Evolutionary conservation across 768 basidiomycete species (phyloP).

Genomic region (Candolleomyces efflorescens): DNA sequence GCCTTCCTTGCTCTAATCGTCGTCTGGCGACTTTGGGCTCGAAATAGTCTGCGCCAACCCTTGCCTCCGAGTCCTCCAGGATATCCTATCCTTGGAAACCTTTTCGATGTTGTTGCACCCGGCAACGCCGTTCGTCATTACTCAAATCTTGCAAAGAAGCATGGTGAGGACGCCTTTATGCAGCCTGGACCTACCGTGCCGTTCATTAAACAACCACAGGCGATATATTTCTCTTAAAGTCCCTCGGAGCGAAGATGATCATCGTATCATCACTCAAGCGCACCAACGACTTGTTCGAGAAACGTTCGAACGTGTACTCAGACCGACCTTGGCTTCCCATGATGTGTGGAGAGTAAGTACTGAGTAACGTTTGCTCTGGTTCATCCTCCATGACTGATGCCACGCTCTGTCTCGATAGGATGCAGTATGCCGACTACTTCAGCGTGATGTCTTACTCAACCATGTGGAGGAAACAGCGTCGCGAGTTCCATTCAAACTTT

Average conservation of each 20-base stretch:
- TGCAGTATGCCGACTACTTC: not conserved
- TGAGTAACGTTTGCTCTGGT: not conserved
- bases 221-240: slow-evolving; percentile 14
- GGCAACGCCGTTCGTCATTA: not conserved
- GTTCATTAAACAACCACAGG: not conserved
- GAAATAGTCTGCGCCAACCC: no score
- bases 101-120: not conserved
- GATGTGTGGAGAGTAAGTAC: slow-evolving; percentile 10
- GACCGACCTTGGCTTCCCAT: slow-evolving; percentile 4
- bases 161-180: not conserved
- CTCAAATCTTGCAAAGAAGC: not conserved
- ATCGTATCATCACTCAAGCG: slow-evolving; percentile 7
- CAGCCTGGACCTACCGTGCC: not conserved
- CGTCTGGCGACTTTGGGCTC: no score
- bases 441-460: slow-evolving; percentile 14
- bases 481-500: slow-evolving; percentile 16
- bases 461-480: slow-evolving; percentile 16
- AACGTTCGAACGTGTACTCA: slow-evolving; percentile 13
- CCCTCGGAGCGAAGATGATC: slow-evolving; percentile 10
- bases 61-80: not conserved
- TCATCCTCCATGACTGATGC: not conserved
- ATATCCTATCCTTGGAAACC: slow-evolving; percentile 5
- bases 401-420: not conserved
- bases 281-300: slow-evolving; percentile 12
- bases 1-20: no score